Conservation (phyloP, 257 asterid genomes). For the Marsdenia floribunda region DNA sequence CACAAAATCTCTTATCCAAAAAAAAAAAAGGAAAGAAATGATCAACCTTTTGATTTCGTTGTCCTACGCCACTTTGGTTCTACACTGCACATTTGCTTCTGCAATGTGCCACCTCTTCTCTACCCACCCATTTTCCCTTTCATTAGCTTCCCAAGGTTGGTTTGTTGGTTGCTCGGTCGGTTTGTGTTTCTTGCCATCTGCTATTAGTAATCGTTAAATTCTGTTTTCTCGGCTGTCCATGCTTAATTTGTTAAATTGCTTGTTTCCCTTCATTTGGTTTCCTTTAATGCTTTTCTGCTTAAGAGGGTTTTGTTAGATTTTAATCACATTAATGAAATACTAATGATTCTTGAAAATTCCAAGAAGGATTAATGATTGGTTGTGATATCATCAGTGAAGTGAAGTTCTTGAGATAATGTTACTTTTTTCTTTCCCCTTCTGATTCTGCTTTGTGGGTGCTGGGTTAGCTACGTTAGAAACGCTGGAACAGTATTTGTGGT, state of each 20-base stretch:
- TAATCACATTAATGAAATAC: background rate
- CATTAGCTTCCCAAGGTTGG: background rate
- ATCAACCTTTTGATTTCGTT: background rate
- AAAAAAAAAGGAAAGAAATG: background rate
- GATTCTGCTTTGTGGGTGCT: background rate
- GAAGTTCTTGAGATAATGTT: background rate
- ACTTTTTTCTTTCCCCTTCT: background rate
- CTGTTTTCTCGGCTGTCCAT: background rate
- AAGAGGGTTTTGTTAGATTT: background rate
- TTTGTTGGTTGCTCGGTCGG: background rate
- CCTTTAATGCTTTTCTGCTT: background rate
- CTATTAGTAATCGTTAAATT: background rate
- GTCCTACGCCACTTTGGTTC: background rate
- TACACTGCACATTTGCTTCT: background rate
- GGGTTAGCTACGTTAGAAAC: background rate
- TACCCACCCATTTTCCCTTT: background rate
- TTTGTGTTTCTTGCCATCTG: background rate
- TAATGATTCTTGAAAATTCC: background rate
- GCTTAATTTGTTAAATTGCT: background rate
- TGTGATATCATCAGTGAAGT: background rate
- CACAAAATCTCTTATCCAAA: conserved; percentile 12
- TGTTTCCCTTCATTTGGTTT: background rate
- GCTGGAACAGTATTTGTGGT: background rate
- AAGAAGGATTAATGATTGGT: background rate
- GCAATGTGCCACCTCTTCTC: conserved; percentile 5